Base-by-base conservation (phyloP, 495 filamentous ascomycete genomes). In the Penicillium desertorum region DNA sequence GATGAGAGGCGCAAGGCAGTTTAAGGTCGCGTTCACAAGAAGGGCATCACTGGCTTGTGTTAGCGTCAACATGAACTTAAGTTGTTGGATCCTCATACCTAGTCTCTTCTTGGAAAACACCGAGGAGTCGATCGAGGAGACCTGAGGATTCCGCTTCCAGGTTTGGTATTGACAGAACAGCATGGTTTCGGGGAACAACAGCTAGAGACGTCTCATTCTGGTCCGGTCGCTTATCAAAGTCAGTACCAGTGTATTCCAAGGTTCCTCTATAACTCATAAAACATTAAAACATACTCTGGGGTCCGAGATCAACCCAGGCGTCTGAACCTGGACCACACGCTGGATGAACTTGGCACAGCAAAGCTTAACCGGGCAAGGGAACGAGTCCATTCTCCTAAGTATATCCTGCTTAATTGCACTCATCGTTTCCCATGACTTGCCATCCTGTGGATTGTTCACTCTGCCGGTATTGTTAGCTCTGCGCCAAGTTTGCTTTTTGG, bases 321-420 rank as follows among this genome's bases (percentile, higher is more conserved):
- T 97, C 69, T 98, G 93, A 7, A 90, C 87, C 53, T 96, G 87
- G 43, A 98, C 88, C 36, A 98, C 91, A 25, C 90, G 83, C 76
- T 98, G 92, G 16, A 89, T 86, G 66, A 98, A 98, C 69, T 98
- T 98, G 80, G 97, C 89, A 72, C 94, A 97, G 79, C 91, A 93
- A 66, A 97, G 82, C 66, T 87, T 88, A 44, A 98, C 84, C 1
- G 89, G 85, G 9, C 84, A 78, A 4, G 83, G 77, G 10, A 90
- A 91, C 22, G 79, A 80, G 72, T 98, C 94, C 94, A 92, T 96
- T 68, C 92, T 83, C 46, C 81, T 85, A 57, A 97, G 71, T 54
- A 98, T 92, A 49, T 86, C 89, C 19, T 86, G 84, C 75, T 98
- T 98, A 73, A 98, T 94, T 11, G 86, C 80, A 47, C 83, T 81